phyloP scores from a whole-genome alignment of 2,329 filamentous ascomycete genomes.

The Laburnicola sp. region DNA sequence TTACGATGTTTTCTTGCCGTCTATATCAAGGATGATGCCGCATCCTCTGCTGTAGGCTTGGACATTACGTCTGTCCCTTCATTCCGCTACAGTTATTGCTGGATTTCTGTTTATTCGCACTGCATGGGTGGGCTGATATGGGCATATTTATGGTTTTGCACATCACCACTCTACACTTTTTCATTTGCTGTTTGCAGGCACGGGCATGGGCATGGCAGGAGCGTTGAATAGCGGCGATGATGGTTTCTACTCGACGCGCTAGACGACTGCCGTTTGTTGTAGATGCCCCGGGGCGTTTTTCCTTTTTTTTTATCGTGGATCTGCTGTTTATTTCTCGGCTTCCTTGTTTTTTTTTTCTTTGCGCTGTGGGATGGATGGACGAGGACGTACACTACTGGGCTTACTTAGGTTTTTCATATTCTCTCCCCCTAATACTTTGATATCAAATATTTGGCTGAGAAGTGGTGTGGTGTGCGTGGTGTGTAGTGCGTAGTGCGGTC shows the following conservation, averaged over 20 bases:
- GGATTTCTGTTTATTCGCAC: conserved; percentile 6
- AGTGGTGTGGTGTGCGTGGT: too few relatives aligned
- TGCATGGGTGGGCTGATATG: conserved; percentile 10
- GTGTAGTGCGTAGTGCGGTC: too few relatives aligned
- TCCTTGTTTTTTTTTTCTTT: too few relatives aligned
- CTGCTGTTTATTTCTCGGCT: too few relatives aligned
- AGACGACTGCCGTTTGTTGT: too few relatives aligned
- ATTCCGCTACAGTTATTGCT: conserved; percentile 2
- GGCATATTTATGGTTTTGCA: conserved; percentile 12
- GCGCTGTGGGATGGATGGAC: too few relatives aligned
- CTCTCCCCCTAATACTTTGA: too few relatives aligned
- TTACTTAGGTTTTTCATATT: too few relatives aligned
- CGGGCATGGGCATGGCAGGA: conserved; percentile 9
- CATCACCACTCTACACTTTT: conserved; percentile 5
- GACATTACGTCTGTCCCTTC: conserved; percentile 6
- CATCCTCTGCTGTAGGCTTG: conserved; percentile 4
- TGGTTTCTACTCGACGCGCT: background rate
- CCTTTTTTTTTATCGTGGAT: too few relatives aligned
- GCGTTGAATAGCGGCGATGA: conserved; percentile 17
- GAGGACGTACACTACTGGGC: too few relatives aligned
- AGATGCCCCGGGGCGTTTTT: too few relatives aligned
- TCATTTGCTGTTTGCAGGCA: conserved; percentile 1
- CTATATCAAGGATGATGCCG: conserved; percentile 4
- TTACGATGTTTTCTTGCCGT: conserved; percentile 6
- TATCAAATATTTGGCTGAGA: too few relatives aligned